Evolutionary conservation across 768 basidiomycete genomes (phyloP), one percentile per base, ranked within the genome.

Genomic region (Scleroderma citrinum): DNA sequence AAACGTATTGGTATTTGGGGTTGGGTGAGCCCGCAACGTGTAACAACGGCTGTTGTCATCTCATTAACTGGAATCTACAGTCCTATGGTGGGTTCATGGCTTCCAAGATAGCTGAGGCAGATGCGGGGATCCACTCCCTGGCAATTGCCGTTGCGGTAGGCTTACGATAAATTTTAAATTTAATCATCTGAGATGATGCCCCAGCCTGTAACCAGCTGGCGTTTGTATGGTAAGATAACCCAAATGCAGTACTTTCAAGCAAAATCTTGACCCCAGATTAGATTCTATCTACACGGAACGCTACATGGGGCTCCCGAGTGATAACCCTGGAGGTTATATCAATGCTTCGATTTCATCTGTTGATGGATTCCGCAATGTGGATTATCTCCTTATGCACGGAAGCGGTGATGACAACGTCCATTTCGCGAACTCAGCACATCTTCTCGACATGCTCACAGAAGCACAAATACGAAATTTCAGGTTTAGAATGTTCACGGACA

Each of bases 331-430:
- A 1, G 96, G 96, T n/a, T 99, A 99, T 71, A 69, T 86, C 56
- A 91, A 86, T 42, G 87, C 89, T 16, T 89, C 90, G 0, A 85
- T 99, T 47, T 83, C 85, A 48, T 83, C 90, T 61, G 92, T 96
- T 43, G 85, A 84, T 10, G 92, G 84, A 3, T 99, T 98, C 75
- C 70, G 78, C 54, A 73, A 87, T 49, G 76, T 85, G 26, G 80
- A 92, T 55, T 98, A 79, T 65, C 65, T 94, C 44, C 80, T 97
- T 46, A 89, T 87, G 10, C 94, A 97, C 59, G 96, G 96, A 26
- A 92, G 85, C 56, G 95, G 85, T 8, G 95, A 98, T 63, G 95
- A 98, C 64, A 98, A 98, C 60, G 93, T 99, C 39, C 96, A 99
- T 68, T 93, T 80, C 59, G 81, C 87, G 34, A 94, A 99, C 69